Base-by-base conservation (phyloP, 2,329 filamentous ascomycete genomes). In the Talaromyces verruculosus region DNA sequence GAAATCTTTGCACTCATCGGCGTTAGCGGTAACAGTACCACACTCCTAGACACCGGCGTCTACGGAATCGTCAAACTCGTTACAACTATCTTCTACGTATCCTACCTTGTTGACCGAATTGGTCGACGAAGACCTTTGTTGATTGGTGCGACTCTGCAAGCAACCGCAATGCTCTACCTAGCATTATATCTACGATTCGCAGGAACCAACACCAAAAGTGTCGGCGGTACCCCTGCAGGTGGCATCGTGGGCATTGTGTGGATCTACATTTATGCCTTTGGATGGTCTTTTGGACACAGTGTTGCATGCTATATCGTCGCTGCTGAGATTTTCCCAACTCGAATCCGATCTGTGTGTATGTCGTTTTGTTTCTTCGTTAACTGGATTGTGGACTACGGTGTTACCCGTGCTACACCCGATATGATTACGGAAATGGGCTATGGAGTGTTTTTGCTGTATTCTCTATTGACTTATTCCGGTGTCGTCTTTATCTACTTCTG, bases 1-100 rank as follows among this genome's bases (percentile, higher is more conserved):
- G 73, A 78, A 61, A 79, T 80, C 13, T 80, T 81, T 53, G 71
- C 71, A 6, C 74, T 79, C 71, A 78, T 81, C 25, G 78, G 79
- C 39, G 80, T 78, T 0, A 68, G 68, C 2, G 66, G 69, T 2
- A 73, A 73, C 2, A 76, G 74, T 17, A 68, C 72, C 4, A 70
- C 61, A 11, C 70, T 81, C 0, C 69, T 81, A n/a, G 77, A 77
- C 0, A 79, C 77, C 2, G 78, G 78, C 25, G 68, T 76, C 19
- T 78, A 76, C 58, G 76, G 75, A 7, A 68, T 77, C n/a, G 74
- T 78, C 8, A 77, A 78, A 59, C 66, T 75, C 1, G 72, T 68
- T 6, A 73, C 74, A 1, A 74, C 72, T 1, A 70, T 77, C 33
- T 64, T 78, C 39, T 78, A 77, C 58, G 74, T 76, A 1, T 70